Evolutionary conservation across 192 early-diverging fungal species (phyloP).

Genomic region (Rhizophagus prolifer): DNA sequence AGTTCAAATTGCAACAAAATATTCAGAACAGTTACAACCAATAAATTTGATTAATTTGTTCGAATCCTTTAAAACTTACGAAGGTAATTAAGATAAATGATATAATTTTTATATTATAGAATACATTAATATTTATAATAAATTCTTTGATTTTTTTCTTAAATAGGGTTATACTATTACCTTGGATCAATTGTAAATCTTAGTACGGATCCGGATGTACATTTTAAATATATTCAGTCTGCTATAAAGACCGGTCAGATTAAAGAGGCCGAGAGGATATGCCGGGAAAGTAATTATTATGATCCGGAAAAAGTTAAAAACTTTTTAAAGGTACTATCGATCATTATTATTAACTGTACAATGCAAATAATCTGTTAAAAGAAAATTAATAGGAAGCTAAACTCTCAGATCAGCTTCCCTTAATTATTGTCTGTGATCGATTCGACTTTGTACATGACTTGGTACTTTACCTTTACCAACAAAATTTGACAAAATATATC

Average conservation of each 20-base stretch:
- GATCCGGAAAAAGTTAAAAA: constrained; percentile 99
- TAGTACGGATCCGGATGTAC: constrained; percentile 90
- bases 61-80: constrained; percentile 87
- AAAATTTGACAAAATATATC: constrained; percentile 92
- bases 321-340: constrained; percentile 74
- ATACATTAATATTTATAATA: too few species aligned
- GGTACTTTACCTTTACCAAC: constrained; percentile 94
- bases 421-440: constrained; percentile 99
- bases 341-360: background rate
- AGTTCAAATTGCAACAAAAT: constrained; percentile 95
- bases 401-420: constrained; percentile 91
- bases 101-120: too few species aligned
- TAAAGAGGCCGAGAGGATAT: constrained; percentile 97
- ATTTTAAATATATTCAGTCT: constrained; percentile 99
- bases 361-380: too few species aligned
- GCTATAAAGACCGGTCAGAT: constrained; percentile 89
- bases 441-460: constrained; percentile 97
- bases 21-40: constrained; percentile 91
- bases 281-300: constrained; percentile 94
- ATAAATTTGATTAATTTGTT: constrained; percentile 88
- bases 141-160: background rate
- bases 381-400: constrained; percentile 70
- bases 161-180: constrained; percentile 88
- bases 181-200: constrained; percentile 95
- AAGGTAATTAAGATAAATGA: constrained; percentile 50